Evolutionary conservation across 768 basidiomycete genomes (phyloP), one percentile per base, ranked within the genome.

Genomic region (Coprinopsis marcescibilis): DNA sequence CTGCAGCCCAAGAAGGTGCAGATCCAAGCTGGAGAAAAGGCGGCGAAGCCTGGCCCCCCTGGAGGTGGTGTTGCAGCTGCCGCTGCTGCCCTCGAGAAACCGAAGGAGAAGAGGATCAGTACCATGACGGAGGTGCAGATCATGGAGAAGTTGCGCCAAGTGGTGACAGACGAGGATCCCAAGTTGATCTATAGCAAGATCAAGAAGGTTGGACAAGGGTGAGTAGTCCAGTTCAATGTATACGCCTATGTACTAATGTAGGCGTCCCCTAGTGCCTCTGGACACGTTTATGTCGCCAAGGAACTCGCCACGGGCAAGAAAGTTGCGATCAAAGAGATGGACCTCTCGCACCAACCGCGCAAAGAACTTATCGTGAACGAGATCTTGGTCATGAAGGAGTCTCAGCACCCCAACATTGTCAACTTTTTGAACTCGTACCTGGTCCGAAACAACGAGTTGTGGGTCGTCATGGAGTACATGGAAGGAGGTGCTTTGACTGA

Each of bases 401-500:
- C 89, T 21, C 90, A 93, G 52, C 93, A 96, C 62, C 90, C 92
- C 24, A 97, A 96, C 59, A 94, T 97, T 48, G 93, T 97, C 71
- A 95, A 95, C 67, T 97, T 90, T 67, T 67, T 95, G 33, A 89
- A 95, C 4, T 81, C 89, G 19, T 96, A 93, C 65, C 77, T 97
- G 35, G 80, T 96, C 44, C 87, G 86, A 67, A 84, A 73, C 61
- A 85, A 76, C 43, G 92, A 95, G 60, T 78, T 96, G 19, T 97
- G 93, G 93, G 92, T 96, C 35, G 92, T 95, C 49, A 97, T 95
- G 93, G 93, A 97, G 68, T 95, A 89, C 61, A 97, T 97, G 93
- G 93, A 97, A 65, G 93, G 93, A 43, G 94, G 96, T 32, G 93
- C 95, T 14, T 71, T 99, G 58, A 97, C 93, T 20, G 95, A 98